phyloP scores from a whole-genome alignment of 495 filamentous ascomycete species.

The Aspergillus affinis region DNA sequence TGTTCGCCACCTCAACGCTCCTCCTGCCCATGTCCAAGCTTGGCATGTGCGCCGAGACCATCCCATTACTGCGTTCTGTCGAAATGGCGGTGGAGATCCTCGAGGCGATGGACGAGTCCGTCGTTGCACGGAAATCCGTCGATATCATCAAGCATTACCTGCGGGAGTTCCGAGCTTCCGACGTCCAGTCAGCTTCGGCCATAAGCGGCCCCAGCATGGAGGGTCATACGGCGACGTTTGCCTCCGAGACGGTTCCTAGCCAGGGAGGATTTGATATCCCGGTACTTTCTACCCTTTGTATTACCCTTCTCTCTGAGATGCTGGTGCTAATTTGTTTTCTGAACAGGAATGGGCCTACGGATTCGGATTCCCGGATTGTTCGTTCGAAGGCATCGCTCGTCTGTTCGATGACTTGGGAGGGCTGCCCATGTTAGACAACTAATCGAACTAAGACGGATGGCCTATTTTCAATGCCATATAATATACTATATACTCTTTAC shows the following conservation, averaged over 20 bases:
- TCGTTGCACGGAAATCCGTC: constrained; percentile 39
- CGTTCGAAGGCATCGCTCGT: constrained; percentile 40
- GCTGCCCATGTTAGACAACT: constrained; percentile 35
- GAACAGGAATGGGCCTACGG: constrained; percentile 40
- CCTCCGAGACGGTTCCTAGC: constrained; percentile 15
- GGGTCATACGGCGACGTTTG: constrained; percentile 2
- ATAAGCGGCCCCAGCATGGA: background rate
- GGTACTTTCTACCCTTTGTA: constrained; percentile 15
- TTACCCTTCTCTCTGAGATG: background rate
- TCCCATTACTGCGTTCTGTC: constrained; percentile 32
- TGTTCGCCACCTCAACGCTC: constrained; percentile 43
- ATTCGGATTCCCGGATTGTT: constrained; percentile 43
- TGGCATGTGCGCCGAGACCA: constrained; percentile 33
- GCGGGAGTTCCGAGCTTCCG: constrained; percentile 28
- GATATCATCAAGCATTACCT: constrained; percentile 41
- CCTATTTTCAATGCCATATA: background rate
- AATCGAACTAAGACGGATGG: background rate
- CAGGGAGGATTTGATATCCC: constrained; percentile 33
- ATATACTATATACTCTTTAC: background rate
- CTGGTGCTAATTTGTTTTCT: background rate
- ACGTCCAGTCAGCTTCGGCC: constrained; percentile 5
- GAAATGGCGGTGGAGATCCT: constrained; percentile 44
- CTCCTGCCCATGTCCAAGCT: constrained; percentile 41
- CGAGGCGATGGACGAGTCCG: constrained; percentile 45
- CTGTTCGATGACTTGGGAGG: constrained; percentile 41